Evolutionary conservation across 768 basidiomycete species (phyloP).

Genomic region (Kwoniella pini): DNA sequence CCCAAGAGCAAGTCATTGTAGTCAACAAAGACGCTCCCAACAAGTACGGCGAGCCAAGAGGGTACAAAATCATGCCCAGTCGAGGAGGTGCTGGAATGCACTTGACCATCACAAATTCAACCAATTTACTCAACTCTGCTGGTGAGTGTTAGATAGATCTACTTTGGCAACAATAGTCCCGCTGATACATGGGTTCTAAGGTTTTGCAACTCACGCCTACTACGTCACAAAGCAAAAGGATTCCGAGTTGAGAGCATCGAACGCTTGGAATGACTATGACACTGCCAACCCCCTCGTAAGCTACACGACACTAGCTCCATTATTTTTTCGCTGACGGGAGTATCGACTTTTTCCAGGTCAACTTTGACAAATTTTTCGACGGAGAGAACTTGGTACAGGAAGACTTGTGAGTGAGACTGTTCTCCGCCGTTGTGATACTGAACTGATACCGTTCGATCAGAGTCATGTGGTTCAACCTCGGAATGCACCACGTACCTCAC

Average conservation of each 20-base stretch:
- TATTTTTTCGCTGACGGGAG: conserved; percentile 7
- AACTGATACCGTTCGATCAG: neutral
- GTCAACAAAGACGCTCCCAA: conserved; percentile 52
- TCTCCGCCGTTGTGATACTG: neutral
- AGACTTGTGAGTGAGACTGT: conserved; percentile 35
- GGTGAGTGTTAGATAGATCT: conserved; percentile 11
- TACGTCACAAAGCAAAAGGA: conserved; percentile 50
- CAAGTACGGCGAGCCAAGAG: conserved; percentile 50
- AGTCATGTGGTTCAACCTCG: conserved; percentile 44
- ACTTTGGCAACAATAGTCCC: too few relatives aligned
- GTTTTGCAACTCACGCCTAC: conserved; percentile 41
- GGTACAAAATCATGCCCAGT: conserved; percentile 51
- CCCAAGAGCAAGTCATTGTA: conserved; percentile 36
- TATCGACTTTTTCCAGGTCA: conserved; percentile 34
- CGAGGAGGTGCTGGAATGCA: conserved; percentile 38
- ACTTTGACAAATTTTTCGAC: conserved; percentile 51
- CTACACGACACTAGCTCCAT: neutral
- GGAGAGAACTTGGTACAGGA: conserved; percentile 52
- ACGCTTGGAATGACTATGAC: conserved; percentile 40
- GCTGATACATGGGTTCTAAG: too few relatives aligned
- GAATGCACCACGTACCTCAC: conserved; percentile 49
- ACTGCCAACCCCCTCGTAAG: conserved; percentile 38
- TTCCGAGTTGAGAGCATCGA: conserved; percentile 31
- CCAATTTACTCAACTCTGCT: conserved; percentile 42
- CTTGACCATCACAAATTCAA: conserved; percentile 44